Evolutionary conservation across 345 rosid species (phyloP), one percentile per base, ranked within the genome.

Genomic region (Rhodomyrtus tomentosa): DNA sequence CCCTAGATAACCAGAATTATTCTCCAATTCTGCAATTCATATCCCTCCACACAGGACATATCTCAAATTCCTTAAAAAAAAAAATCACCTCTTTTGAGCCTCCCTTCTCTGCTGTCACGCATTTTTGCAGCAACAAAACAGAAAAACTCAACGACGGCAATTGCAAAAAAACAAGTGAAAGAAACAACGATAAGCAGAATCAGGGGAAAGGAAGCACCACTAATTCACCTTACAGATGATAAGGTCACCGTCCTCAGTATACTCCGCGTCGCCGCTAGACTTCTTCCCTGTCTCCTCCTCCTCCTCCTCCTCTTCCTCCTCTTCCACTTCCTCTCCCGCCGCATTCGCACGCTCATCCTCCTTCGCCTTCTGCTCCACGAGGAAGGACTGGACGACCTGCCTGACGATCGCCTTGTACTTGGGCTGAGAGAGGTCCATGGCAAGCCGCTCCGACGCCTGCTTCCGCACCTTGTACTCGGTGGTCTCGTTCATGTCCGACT

Each of bases 401-500:
- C 95, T 87, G 9, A 97, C 98, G 82, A 82, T 51, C 24, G 94
- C 86, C 88, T 94, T 97, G 93, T 85, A 90, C 83, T 92, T 87
- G n/a, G 93, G 85, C 59, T 90, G 90, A 1, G 94, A 91, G 83
- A 96, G 98, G 91, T 95, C 91, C 56, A 94, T 84, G 13, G 89
- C 90, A 55, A 95, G 94, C 86, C 83, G 91, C 89, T 90, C 88
- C 14, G 99, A 93, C 38, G 98, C 98, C 86, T 87, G 73, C 84
- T 89, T 86, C 36, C 99, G 94, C 85, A 97, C 91, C 89, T 93
- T 93, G 89, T 85, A 86, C 92, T 94, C 99, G 4, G 99, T 93
- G 87, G 89, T 90, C 85, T 92, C 82, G 27, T 85, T 68, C 94
- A 95, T 92, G 86, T 97, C 95, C 3, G 98, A 93, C 87, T 92